A percentile compares a stretch with the other conserved stretches of the same genome.
Conservation (phyloP, 2,329 filamentous ascomycete genomes). For the Claviceps humidiphila region DNA sequence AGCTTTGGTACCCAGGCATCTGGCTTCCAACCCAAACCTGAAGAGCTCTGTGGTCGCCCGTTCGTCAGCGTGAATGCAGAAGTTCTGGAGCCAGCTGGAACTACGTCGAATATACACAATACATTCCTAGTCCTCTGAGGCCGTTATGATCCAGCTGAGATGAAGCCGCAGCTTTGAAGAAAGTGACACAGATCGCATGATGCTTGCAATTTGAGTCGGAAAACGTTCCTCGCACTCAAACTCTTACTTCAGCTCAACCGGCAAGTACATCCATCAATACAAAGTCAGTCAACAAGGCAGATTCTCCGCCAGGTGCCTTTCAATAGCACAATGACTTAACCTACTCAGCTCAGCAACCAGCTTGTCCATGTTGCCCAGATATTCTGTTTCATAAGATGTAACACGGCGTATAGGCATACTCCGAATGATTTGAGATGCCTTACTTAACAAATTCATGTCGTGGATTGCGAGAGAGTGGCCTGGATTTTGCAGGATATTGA, state of each 20-base stretch:
- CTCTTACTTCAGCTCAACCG: not conserved
- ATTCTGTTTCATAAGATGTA: constrained; percentile 22
- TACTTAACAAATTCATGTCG: constrained; percentile 33
- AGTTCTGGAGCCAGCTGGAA: not conserved
- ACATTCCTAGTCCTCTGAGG: not conserved
- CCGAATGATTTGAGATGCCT: constrained; percentile 29
- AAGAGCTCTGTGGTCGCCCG: no score
- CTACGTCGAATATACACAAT: not conserved
- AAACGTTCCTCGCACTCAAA: not conserved
- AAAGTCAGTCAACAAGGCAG: not conserved
- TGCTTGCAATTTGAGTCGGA: not conserved
- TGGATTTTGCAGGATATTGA: constrained; percentile 37
- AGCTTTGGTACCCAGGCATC: no score
- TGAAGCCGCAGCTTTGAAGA: not conserved
- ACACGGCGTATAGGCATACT: constrained; percentile 19
- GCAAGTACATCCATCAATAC: not conserved
- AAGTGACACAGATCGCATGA: not conserved
- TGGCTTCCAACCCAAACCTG: no score
- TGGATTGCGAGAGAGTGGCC: constrained; percentile 25
- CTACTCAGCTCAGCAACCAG: constrained; percentile 31
- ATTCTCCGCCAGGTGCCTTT: constrained; percentile 19
- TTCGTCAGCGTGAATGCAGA: no score
- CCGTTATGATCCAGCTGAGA: not conserved
- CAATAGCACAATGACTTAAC: constrained; percentile 29
- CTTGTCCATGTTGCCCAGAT: constrained; percentile 27